These are phyloP conservation scores for Casuarina equisetifolia DNA, from an alignment of 306 rosid genomes.

Conservation along the genomic window DNA sequence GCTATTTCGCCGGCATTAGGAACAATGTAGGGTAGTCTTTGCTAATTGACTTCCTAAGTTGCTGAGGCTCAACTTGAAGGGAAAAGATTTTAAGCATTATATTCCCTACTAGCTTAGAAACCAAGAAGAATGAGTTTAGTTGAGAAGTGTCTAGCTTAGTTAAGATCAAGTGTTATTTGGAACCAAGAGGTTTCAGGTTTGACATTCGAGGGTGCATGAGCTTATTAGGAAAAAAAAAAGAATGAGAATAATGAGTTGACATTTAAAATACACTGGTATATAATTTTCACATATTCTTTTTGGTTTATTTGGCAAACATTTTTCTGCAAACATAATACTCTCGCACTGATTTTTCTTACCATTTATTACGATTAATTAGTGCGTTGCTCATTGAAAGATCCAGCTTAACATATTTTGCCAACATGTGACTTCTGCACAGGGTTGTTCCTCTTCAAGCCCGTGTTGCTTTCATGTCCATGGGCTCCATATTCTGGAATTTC, in stretches of 20 bases:
- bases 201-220: no score
- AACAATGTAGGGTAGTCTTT: not conserved
- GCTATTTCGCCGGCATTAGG: not conserved
- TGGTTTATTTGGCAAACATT: not conserved
- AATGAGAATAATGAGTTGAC: not conserved
- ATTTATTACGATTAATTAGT: not conserved
- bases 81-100: not conserved
- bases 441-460: constrained; percentile 93
- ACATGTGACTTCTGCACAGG: constrained; percentile 49
- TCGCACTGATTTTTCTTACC: not conserved
- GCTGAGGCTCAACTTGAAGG: not conserved
- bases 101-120: not conserved
- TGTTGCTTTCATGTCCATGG: constrained; percentile 88
- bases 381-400: constrained; percentile 6
- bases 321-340: not conserved
- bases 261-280: not conserved
- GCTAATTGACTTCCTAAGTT: not conserved
- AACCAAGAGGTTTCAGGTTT: no score
- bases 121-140: no score
- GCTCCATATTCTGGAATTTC: constrained; percentile 92
- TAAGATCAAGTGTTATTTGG: no score
- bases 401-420: constrained; percentile 18
- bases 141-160: no score
- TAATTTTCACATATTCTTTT: not conserved
- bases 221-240: no score